Conservation (phyloP, 2,329 filamentous ascomycete species). For the Raffaelea arxii region DNA sequence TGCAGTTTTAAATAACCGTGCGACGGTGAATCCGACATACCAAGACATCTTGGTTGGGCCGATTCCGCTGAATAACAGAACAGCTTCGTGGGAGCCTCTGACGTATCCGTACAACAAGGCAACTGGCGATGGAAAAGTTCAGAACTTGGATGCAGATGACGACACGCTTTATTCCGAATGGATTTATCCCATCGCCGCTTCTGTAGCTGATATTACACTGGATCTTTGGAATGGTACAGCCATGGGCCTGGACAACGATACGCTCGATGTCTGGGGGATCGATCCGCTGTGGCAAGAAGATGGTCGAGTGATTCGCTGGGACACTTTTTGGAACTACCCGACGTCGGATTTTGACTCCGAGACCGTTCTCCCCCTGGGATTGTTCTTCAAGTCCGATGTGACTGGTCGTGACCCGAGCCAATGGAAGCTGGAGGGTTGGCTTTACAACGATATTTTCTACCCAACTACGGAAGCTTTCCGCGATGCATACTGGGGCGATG, state of each 20-base stretch:
- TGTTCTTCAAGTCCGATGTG: conserved; percentile 35
- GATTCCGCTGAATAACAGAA: conserved; percentile 31
- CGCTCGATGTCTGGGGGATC: conserved; percentile 28
- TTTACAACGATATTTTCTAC: conserved; percentile 45
- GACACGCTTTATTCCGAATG: conserved; percentile 21
- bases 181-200: conserved; percentile 23
- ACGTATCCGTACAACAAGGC: conserved; percentile 31
- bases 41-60: conserved; percentile 39
- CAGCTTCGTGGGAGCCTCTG: conserved; percentile 26
- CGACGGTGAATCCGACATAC: conserved; percentile 26
- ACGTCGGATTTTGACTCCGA: conserved; percentile 28
- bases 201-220: conserved; percentile 30
- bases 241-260: conserved; percentile 30
- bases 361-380: conserved; percentile 34
- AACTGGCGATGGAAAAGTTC: conserved; percentile 27
- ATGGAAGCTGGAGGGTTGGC: conserved; percentile 43
- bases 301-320: conserved; percentile 36
- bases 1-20: conserved; percentile 29
- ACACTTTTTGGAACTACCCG: conserved; percentile 31
- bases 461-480: conserved; percentile 36
- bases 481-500: conserved; percentile 28
- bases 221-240: conserved; percentile 32
- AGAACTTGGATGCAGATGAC: conserved; percentile 27
- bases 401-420: conserved; percentile 38
- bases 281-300: conserved; percentile 31